A percentile compares a stretch with the other conserved stretches of the same genome.
These are phyloP conservation scores for Isatis lusitanica DNA, from an alignment of 441 rosid species.

Conservation along the genomic window DNA sequence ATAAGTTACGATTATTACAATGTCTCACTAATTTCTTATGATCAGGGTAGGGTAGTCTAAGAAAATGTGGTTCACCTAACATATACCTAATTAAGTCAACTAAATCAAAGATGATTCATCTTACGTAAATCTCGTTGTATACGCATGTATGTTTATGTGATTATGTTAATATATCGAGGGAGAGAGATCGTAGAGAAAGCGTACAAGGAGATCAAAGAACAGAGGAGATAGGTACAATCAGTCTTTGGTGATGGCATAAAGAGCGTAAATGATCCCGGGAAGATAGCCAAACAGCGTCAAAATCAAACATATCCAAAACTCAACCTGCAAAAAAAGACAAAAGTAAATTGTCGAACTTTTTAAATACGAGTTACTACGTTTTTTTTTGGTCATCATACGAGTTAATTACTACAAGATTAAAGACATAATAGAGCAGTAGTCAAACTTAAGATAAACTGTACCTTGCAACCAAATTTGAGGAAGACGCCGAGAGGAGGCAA, in stretches of 20 bases:
- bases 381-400: too few species aligned
- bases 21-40: neutral
- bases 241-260: slow-evolving; percentile 75
- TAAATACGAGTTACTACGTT: too few species aligned
- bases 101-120: neutral
- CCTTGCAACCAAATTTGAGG: slow-evolving; percentile 82
- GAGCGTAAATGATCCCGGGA: slow-evolving; percentile 86
- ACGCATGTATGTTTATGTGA: neutral
- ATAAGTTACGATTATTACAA: neutral
- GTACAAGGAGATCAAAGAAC: slow-evolving; percentile 19
- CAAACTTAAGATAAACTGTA: slow-evolving; percentile 15
- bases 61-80: slow-evolving; percentile 19
- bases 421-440: neutral
- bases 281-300: slow-evolving; percentile 74
- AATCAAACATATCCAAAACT: slow-evolving; percentile 88
- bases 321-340: slow-evolving; percentile 44
- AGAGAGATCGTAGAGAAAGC: slow-evolving; percentile 16
- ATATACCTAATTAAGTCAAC: neutral
- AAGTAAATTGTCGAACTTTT: neutral
- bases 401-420: neutral
- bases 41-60: neutral
- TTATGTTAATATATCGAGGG: neutral
- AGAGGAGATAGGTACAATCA: slow-evolving; percentile 1
- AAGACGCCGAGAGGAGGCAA: slow-evolving; percentile 96
- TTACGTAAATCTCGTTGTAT: neutral